Base-by-base conservation (phyloP, 345 rosid species). In the Erucastrum elatum region DNA sequence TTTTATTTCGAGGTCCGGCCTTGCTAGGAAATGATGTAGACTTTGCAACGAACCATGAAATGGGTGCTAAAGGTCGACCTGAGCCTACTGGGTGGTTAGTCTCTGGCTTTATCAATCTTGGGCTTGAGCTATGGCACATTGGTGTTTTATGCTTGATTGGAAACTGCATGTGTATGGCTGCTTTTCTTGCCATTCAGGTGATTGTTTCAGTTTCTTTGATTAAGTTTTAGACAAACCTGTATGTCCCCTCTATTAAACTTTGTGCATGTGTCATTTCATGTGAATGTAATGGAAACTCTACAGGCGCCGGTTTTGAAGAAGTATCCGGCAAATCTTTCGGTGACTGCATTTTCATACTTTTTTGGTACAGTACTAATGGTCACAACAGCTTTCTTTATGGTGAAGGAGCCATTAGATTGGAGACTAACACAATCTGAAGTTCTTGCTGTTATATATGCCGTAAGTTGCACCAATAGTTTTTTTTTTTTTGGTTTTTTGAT, bases 111-210 rank as follows among this genome's bases (percentile, higher is more conserved):
- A 63, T 87, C 5, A 84, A 81, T 66, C 68, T 89, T 74, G 96
- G 96, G 37, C 75, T 95, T 60, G 96, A 90, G 56, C 82, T 77
- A 49, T 90, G 93, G 92, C 94, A 95, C 82, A 82, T 95, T 34
- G 99, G 99, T 71, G 98, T 93, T 78, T 81, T 93, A 67, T 95
- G 99, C 84, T 84, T 95, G 80, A 84, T 95, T 13, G 99, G 99
- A 55, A 95, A 95, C 87, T 95, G 99, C 77, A 87, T 93, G 84
- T 89, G 99, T 88, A 93, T 95, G 98, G 98, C 99, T 72, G 86
- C 93, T 58, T 95, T 89, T 79, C 86, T 93, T 44, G 99, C 93
- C 79, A 86, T 93, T 80, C 98, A 95, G 99, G 99, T 95, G 49
- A 29, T 25, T 75, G 71, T 51, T 56, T 77, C 4, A 2, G 13